Evolutionary conservation across 306 rosid genomes (phyloP), one percentile per base, ranked within the genome.

Genomic region (Carpinus viminea): DNA sequence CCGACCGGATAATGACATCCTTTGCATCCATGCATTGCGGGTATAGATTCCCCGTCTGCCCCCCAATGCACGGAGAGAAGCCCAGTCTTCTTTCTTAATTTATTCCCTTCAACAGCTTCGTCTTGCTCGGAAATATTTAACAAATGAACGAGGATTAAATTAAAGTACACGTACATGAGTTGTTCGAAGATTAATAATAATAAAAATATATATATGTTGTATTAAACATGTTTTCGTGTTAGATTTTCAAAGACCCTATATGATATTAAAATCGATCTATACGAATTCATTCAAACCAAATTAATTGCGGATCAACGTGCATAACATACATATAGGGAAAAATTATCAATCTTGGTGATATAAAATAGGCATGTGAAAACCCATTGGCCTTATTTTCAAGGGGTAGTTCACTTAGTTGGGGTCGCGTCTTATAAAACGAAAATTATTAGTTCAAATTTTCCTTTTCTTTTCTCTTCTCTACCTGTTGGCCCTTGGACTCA

Each of bases 1-100:
- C 87, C 83, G 84, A 76, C 77, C 62, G 77, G 86, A 83, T 57
- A 81, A 71, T 54, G 88, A 83, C 91, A 81, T 69, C 46, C 89
- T 18, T 74, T 26, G 7, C 41, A 55, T 74, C 41, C 60, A 73
- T 71, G 74, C 77, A 68, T 73, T 64, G 45, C 51, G 68, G 65
- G 59, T 60, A 68, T 51, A 28, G 75, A 74, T 70, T 76, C 81
- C 77, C 77, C 69, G 51, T 2, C 56, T 74, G 77, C 48, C 70
- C 47, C 73, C 74, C 70, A 76, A 62, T 17, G 8, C 31, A 64
- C 60, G 36, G 65, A 82, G 76, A 78, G 20, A 82, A 9, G 71
- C 34, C 54, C 73, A 73, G 4, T 34, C 2, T 31, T 68, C 47
- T 41, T 38, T 68, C 7, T 59, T n/a, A n/a, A n/a, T n/a, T 59